These are phyloP conservation scores for Trichomonascus vanleenenianus DNA, from an alignment of 805 yeast genomes.

Conservation along the genomic window DNA sequence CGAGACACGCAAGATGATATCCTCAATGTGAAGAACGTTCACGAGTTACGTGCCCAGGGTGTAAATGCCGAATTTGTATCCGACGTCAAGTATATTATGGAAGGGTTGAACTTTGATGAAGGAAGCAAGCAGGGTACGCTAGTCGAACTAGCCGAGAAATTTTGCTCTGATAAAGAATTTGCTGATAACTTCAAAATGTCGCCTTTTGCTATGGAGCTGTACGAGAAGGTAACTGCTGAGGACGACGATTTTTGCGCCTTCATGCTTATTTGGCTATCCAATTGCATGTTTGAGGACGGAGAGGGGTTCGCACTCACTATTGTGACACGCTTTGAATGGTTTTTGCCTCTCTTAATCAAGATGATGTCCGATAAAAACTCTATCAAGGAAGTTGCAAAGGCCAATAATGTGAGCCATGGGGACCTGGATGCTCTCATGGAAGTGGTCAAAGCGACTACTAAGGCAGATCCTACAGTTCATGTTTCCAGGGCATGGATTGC, in stretches of 20 bases:
- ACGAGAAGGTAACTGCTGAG: constrained; percentile 2
- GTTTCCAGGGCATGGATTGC: constrained; percentile 9
- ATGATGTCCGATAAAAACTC: constrained; percentile 10
- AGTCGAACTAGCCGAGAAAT: constrained; percentile 10
- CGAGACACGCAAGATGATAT: background rate
- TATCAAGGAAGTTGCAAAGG: constrained; percentile 1
- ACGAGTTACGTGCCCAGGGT: constrained; percentile 16
- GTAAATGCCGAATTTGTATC: constrained; percentile 8
- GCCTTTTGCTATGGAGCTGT: constrained; percentile 7
- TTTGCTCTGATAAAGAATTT: constrained; percentile 7
- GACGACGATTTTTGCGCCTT: constrained; percentile 9
- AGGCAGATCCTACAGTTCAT: background rate
- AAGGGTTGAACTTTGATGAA: constrained; percentile 8
- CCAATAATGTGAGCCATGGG: background rate
- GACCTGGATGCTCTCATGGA: background rate
- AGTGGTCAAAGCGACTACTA: background rate
- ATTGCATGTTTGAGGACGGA: constrained; percentile 9
- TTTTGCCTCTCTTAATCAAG: background rate
- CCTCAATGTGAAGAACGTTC: constrained; percentile 1
- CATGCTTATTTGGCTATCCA: constrained; percentile 7
- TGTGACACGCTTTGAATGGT: constrained; percentile 1
- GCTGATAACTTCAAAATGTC: constrained; percentile 10
- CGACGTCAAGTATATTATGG: constrained; percentile 12
- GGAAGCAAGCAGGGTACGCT: constrained; percentile 7
- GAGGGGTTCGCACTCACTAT: constrained; percentile 9